phyloP scores from a whole-genome alignment of 1,284 basidiomycete genomes.

The Mycosarcoma maydis region DNA sequence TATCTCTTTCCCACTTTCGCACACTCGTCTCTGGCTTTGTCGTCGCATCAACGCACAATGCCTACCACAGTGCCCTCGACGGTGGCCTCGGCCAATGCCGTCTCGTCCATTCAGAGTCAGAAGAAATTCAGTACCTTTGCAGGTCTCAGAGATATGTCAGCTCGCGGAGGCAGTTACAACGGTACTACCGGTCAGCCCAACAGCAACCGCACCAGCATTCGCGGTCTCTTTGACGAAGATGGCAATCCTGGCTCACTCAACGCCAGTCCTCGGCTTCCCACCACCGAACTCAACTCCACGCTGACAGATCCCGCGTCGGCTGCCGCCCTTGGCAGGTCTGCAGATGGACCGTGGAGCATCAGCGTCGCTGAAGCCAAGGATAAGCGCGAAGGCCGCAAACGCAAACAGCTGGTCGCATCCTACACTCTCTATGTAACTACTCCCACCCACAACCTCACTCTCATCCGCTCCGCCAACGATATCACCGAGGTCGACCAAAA shows the following conservation, averaged over 20 bases:
- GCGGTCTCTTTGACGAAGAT: constrained; percentile 48
- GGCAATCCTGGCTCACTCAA: constrained; percentile 17
- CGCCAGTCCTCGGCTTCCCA: constrained; percentile 11
- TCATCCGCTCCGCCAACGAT: constrained; percentile 79
- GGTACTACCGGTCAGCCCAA: constrained; percentile 13
- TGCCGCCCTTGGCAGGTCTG: constrained; percentile 8
- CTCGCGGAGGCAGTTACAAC: constrained; percentile 13
- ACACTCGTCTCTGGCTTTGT: not conserved
- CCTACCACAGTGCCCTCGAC: constrained; percentile 19
- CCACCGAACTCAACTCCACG: constrained; percentile 69
- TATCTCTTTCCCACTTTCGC: constrained; percentile 3
- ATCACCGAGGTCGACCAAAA: constrained; percentile 80
- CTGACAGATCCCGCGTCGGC: constrained; percentile 65
- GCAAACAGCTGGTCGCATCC: constrained; percentile 62
- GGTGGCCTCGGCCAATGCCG: constrained; percentile 4
- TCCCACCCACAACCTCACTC: constrained; percentile 85
- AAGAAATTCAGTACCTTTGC: constrained; percentile 59
- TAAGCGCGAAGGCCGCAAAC: constrained; percentile 42
- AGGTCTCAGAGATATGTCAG: constrained; percentile 38
- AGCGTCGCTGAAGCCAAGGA: constrained; percentile 74
- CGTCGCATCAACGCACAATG: constrained; percentile 10
- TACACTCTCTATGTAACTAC: constrained; percentile 71
- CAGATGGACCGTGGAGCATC: constrained; percentile 77
- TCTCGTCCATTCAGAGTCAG: constrained; percentile 13
- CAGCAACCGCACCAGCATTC: constrained; percentile 37